Base-by-base conservation (phyloP, 148 eudicot genomes). In the Diospyros lotus region DNA sequence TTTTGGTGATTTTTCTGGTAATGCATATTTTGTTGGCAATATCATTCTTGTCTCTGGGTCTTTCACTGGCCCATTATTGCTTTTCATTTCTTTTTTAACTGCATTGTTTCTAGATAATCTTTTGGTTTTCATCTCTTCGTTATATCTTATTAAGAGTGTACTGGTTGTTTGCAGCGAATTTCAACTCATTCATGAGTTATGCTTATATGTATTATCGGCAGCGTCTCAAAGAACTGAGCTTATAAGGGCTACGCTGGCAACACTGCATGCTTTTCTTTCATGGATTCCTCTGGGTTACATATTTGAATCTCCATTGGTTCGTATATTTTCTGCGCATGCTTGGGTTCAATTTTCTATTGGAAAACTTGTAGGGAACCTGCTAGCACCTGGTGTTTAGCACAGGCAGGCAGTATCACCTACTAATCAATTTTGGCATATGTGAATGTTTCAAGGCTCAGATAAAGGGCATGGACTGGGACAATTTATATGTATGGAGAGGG, bases 211-310 rank as follows among this genome's bases (percentile, higher is more conserved):
- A 48, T 85, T 95, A 76, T 93, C 98, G 10, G 99, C 98, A 4
- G 99, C 93, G 74, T 95, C 99, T 65, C 98, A 89, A 75, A 87
- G 94, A 82, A 82, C 94, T 45, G 99, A 95, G 83, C 87, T 95
- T 75, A 88, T 93, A 73, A 84, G 97, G 72, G 94, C 99, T 69
- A 95, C 99, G 10, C 82, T 95, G 69, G 84, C 97, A 15, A 95
- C 99, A 66, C 82, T 95, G 81, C 99, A 95, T 84, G 99, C 98
- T 14, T 95, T 95, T 73, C 90, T 95, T 61, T 95, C 99, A 8
- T 95, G 99, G 98, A 93, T 95, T 86, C 99, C 99, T 50, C 79
- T 95, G 82, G 99, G 99, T 70, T 95, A 95, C 82, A 95, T 95
- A 67, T 95, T 95, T 80, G 98, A 95, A 80, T 95, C 99, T 51